A percentile compares a stretch with the other conserved stretches of the same genome.
Conservation (phyloP, 2,329 filamentous ascomycete genomes). For the Intubia oerlemansii region DNA sequence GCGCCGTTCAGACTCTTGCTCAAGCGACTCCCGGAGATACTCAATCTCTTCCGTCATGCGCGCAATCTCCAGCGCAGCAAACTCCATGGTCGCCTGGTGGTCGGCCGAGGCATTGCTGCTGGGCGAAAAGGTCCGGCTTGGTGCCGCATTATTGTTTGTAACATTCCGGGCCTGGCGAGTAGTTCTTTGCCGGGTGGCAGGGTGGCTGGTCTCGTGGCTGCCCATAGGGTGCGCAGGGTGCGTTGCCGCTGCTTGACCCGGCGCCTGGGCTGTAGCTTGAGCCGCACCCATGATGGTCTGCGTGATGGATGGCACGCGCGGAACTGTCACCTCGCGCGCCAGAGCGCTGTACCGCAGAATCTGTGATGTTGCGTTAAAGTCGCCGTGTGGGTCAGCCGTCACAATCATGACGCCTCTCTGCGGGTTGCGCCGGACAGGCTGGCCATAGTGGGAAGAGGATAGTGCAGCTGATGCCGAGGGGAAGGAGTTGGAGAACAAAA, state of each 20-base stretch:
- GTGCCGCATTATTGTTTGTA: too few species aligned
- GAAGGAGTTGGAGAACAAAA: conserved; percentile 77
- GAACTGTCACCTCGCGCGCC: conserved; percentile 80
- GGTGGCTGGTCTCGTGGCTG: too few species aligned
- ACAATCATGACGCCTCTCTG: conserved; percentile 94
- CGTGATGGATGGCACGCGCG: conserved; percentile 65
- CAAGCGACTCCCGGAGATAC: conserved; percentile 45
- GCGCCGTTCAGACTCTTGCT: conserved; percentile 48
- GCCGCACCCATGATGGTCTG: conserved; percentile 37
- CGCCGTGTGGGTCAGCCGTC: conserved; percentile 76
- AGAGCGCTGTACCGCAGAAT: conserved; percentile 88
- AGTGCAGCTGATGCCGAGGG: conserved; percentile 39
- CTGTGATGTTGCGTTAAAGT: conserved; percentile 92
- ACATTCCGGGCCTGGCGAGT: too few species aligned
- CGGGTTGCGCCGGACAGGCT: conserved; percentile 33
- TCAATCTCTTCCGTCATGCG: conserved; percentile 63
- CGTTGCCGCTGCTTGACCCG: not conserved
- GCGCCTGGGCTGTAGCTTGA: conserved; percentile 6
- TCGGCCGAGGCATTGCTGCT: conserved; percentile 21
- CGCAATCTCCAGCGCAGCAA: conserved; percentile 60
- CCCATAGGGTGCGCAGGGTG: conserved; percentile 8
- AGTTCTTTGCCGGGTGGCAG: too few species aligned
- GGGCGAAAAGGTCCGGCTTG: conserved; percentile 18
- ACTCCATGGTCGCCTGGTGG: conserved; percentile 55
- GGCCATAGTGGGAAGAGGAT: conserved; percentile 13